Base-by-base conservation (phyloP, 345 rosid species). In the Tarenaya hassleriana region DNA sequence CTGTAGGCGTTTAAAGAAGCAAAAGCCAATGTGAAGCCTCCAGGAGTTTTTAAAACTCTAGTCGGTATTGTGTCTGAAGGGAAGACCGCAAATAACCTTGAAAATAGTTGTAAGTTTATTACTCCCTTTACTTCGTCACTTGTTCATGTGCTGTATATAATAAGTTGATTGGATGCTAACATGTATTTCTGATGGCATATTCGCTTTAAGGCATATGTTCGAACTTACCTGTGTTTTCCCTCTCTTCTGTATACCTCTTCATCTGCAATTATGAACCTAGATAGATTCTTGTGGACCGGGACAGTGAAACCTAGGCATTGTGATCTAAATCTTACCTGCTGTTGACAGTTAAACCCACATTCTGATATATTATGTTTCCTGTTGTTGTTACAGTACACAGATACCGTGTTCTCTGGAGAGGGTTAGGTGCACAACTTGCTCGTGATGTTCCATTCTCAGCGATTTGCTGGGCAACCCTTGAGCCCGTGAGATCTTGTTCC, bases 361-460 rank as follows among this genome's bases (percentile, higher is more conserved):
- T n/a, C 13, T 66, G 58, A 45, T 41, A n/a, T n/a, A n/a, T 50
- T 65, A 15, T 50, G 13, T 45, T 47, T 35, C 62, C 44, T 21
- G n/a, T n/a, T n/a, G 15, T 11, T 13, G 42, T 47, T 20, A 42
- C 84, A 91, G 98, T 75, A 55, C 82, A 72, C 75, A 79, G 85
- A 19, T 91, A 88, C 43, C 78, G 94, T 2, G 18, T 70, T n/a
- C 73, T 92, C 15, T 92, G 94, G 95, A 81, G 94, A 15, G 98
- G 98, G 67, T 80, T 88, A 80, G 96, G 98, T 61, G 92, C 98
- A 1, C 96, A 92, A 68, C 90, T 92, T 70, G 90, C 94, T 55
- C 95, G 98, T 45, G 98, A 92, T 76, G 96, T 92, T 71, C 98
- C 98, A 8, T 92, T 79, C 60, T 88, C 96, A 14, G 98, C 86